phyloP scores from a whole-genome alignment of 2,329 filamentous ascomycete species.

The Harringtonia aguacate region DNA sequence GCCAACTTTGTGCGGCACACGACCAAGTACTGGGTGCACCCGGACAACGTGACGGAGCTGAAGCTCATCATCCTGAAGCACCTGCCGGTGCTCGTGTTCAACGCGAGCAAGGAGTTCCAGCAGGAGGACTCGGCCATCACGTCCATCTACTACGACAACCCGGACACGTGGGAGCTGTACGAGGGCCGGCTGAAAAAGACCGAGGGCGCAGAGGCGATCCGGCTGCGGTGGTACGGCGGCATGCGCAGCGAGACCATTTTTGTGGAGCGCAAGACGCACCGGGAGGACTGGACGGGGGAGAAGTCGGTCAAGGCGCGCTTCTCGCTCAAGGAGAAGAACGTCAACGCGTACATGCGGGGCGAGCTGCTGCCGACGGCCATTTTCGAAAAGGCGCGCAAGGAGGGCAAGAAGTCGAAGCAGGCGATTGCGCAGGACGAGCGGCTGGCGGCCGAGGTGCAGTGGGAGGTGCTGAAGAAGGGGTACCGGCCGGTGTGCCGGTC shows the following conservation, averaged over 20 bases:
- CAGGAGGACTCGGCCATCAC: conserved; percentile 86
- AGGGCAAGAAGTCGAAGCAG: conserved; percentile 87
- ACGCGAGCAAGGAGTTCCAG: conserved; percentile 92
- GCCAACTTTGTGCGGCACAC: conserved; percentile 95
- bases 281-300: conserved; percentile 98
- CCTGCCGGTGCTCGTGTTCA: conserved; percentile 93
- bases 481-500: conserved; percentile 85
- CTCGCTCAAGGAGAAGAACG: conserved; percentile 90
- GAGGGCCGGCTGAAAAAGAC: conserved; percentile 93
- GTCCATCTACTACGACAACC: conserved; percentile 97
- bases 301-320: conserved; percentile 98
- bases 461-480: conserved; percentile 77
- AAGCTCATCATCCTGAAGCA: conserved; percentile 98
- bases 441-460: conserved; percentile 85
- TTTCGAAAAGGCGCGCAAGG: conserved; percentile 94
- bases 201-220: conserved; percentile 92
- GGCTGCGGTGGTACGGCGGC: conserved; percentile 92
- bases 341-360: conserved; percentile 81
- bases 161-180: conserved; percentile 88
- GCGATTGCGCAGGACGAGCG: conserved; percentile 87
- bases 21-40: conserved; percentile 99
- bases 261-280: conserved; percentile 93
- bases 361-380: conserved; percentile 74
- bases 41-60: conserved; percentile 94
- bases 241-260: conserved; percentile 96